These are phyloP conservation scores for Sclerotinia nivalis DNA, from an alignment of 2,329 filamentous ascomycete species.

Conservation along the genomic window DNA sequence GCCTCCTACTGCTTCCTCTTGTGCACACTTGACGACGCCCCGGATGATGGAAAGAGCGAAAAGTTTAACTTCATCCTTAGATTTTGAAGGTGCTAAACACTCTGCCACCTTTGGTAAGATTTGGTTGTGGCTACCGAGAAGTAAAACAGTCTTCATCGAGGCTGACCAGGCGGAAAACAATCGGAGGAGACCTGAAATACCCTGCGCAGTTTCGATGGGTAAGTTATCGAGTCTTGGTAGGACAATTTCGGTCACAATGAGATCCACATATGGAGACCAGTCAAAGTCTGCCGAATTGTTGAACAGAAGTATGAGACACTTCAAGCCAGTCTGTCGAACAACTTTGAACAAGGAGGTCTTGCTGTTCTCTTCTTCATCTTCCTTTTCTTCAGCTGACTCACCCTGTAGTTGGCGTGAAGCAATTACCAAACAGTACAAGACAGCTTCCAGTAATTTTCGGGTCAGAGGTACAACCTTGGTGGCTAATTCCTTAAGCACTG, in stretches of 20 bases:
- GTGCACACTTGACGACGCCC: conserved; percentile 63
- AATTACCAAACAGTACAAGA: conserved; percentile 78
- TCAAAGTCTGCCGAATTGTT: conserved; percentile 68
- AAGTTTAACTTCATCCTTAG: conserved; percentile 83
- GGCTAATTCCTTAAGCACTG: conserved; percentile 82
- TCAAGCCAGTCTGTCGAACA: conserved; percentile 71
- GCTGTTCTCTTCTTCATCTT: conserved; percentile 43
- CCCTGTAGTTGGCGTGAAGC: conserved; percentile 61
- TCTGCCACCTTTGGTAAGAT: conserved; percentile 70
- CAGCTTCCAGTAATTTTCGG: conserved; percentile 68
- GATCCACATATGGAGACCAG: conserved; percentile 69
- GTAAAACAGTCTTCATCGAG: conserved; percentile 63
- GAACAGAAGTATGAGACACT: conserved; percentile 79
- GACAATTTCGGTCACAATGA: conserved; percentile 74
- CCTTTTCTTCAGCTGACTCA: conserved; percentile 40
- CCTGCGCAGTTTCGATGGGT: conserved; percentile 82
- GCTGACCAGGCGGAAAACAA: conserved; percentile 81
- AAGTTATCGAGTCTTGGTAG: conserved; percentile 76
- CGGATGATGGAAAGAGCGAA: conserved; percentile 77
- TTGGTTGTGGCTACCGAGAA: conserved; percentile 62
- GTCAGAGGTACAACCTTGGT: conserved; percentile 69
- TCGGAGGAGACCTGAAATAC: conserved; percentile 78
- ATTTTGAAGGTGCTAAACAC: conserved; percentile 68
- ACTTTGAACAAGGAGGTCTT: conserved; percentile 61
- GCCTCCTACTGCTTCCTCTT: conserved; percentile 54